Conservation (phyloP, 441 rosid species). For the Cnidoscolus chayamansa region DNA sequence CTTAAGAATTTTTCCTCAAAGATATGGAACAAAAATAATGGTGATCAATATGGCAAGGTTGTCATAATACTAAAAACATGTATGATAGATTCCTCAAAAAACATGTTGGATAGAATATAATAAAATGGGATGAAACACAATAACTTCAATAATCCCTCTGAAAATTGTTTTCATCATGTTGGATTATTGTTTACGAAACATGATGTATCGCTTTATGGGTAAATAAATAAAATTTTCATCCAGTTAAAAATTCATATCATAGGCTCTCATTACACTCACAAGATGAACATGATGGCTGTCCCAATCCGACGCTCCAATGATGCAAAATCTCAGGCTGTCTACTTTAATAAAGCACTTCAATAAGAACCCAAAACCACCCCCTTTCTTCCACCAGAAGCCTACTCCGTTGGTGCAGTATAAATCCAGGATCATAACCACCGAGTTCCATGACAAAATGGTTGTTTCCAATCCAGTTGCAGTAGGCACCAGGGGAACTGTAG, state of each 20-base stretch:
- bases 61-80: too few relatives aligned
- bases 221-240: background rate
- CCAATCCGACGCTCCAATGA: constrained; percentile 34
- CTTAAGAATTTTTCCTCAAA: too few relatives aligned
- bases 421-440: constrained; percentile 17
- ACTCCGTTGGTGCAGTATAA: constrained; percentile 28
- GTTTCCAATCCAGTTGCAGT: constrained; percentile 58
- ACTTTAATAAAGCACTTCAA: constrained; percentile 34
- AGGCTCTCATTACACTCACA: constrained; percentile 27
- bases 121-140: too few relatives aligned
- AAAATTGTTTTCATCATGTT: background rate
- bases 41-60: too few relatives aligned
- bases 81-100: too few relatives aligned
- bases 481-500: constrained; percentile 84
- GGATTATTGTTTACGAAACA: background rate
- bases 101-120: too few relatives aligned
- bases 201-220: background rate
- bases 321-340: constrained; percentile 42
- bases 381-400: constrained; percentile 41
- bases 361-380: constrained; percentile 18
- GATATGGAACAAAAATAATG: too few relatives aligned
- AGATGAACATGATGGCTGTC: constrained; percentile 24
- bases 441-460: constrained; percentile 31
- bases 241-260: constrained; percentile 12
- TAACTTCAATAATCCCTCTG: too few relatives aligned